phyloP scores from a whole-genome alignment of 495 filamentous ascomycete genomes.

The Lentithecium fluviatile region DNA sequence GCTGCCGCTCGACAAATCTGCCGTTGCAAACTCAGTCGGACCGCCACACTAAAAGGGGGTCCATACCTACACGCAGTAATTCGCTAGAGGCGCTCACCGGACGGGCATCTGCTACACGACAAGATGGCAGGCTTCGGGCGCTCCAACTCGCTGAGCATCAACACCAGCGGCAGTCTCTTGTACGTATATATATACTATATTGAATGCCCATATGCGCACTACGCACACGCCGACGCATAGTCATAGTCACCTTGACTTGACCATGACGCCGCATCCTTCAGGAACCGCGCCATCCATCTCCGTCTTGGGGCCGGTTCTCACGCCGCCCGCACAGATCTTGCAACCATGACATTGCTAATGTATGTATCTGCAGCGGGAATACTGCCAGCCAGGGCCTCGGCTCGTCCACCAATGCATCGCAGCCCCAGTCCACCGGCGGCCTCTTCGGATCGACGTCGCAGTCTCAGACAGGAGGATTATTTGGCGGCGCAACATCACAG shows the following conservation, averaged over 20 bases:
- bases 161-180: constrained; percentile 72
- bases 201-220: background rate
- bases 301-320: background rate
- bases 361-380: constrained; percentile 30
- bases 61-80: no score
- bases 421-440: constrained; percentile 24
- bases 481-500: constrained; percentile 43
- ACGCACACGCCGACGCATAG: background rate
- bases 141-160: constrained; percentile 75
- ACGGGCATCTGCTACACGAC: background rate
- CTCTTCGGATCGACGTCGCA: constrained; percentile 34
- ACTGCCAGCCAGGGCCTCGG: constrained; percentile 31
- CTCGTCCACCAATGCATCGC: constrained; percentile 20
- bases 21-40: constrained; percentile 6
- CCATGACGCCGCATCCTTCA: constrained; percentile 17
- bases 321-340: background rate
- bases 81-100: background rate
- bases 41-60: no score
- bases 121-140: constrained; percentile 42
- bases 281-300: background rate
- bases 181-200: constrained; percentile 46
- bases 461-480: constrained; percentile 34
- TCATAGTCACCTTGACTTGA: background rate
- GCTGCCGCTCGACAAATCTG: background rate
- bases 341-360: constrained; percentile 10